Evolutionary conservation across 2,329 filamentous ascomycete genomes (phyloP), one percentile per base, ranked within the genome.

Genomic region (Aspergillus hortae): DNA sequence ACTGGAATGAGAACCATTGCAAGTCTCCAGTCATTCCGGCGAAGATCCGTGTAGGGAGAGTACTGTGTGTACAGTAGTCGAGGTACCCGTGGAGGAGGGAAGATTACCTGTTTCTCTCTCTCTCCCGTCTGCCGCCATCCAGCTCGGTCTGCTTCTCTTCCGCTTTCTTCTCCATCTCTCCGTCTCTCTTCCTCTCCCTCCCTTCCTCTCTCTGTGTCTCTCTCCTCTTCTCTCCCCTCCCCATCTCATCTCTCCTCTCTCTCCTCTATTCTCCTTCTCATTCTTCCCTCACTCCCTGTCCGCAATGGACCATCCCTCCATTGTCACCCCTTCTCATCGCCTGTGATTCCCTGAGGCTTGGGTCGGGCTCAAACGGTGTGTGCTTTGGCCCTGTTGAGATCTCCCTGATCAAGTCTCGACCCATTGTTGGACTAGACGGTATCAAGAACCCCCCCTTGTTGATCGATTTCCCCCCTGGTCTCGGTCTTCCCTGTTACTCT

Each of bases 341-440:
- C 44, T 54, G 56, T 59, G 56, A 59, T 55, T 50, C 52, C 51
- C 51, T 38, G 11, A 44, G 33, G 55, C 46, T 46, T 52, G 53
- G 53, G 49, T 55, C 46, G 49, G 53, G 56, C 54, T 53, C 49
- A 21, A 42, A 46, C 49, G 41, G 46, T 46, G 40, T 45, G 15
- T 46, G 17, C 47, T 32, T 33, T 33, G 23, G 36, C 17, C 19
- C 32, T 19, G 15, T 14, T 35, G 7, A 12, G 38, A 32, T 36
- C 17, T 32, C 44, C 30, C 36, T 35, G 15, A 30, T 38, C 48
- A 47, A 48, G 49, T 36, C 47, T 55, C 35, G 46, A n/a, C 35
- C 30, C 35, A 36, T 42, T 42, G 40, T 42, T 23, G 11, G 15
- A 19, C 6, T 10, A 17, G 19, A 42, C 19, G 19, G 40, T 42